phyloP scores from a whole-genome alignment of 2,329 filamentous ascomycete species.

The Scedosporium minutisporum region DNA sequence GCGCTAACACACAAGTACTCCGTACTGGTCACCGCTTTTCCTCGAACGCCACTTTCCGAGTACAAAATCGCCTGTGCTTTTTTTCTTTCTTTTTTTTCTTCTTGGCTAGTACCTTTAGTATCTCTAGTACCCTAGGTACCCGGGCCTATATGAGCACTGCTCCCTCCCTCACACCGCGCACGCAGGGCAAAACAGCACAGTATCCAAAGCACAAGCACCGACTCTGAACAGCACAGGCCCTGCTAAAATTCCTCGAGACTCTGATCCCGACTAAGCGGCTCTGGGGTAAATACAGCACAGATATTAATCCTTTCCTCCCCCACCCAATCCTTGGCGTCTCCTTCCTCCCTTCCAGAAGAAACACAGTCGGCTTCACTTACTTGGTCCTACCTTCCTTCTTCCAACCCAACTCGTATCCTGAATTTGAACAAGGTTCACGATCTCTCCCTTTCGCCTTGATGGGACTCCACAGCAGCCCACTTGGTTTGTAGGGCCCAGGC shows the following conservation, averaged over 20 bases:
- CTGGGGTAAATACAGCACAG: slow-evolving; percentile 5
- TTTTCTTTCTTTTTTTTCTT: not conserved
- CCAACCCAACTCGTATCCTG: not conserved
- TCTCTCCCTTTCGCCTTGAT: not conserved
- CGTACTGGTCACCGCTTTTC: slow-evolving; percentile 14
- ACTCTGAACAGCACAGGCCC: not conserved
- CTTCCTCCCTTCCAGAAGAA: not conserved
- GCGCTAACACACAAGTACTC: slow-evolving; percentile 10
- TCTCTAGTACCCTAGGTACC: too few relatives aligned
- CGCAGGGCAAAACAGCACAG: too few relatives aligned
- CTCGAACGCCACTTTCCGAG: slow-evolving; percentile 8
- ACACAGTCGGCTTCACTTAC: not conserved
- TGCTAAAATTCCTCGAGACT: not conserved
- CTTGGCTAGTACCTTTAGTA: too few relatives aligned
- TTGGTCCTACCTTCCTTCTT: not conserved
- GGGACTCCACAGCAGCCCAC: not conserved
- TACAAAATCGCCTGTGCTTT: not conserved
- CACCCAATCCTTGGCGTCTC: not conserved
- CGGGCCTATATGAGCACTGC: not conserved
- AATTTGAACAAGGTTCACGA: not conserved
- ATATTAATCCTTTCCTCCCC: slow-evolving; percentile 1
- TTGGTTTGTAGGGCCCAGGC: not conserved
- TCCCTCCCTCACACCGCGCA: not conserved
- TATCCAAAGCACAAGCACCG: not conserved
- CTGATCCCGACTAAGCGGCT: not conserved